phyloP scores from a whole-genome alignment of 805 yeast genomes.

The Candida bentonensis region DNA sequence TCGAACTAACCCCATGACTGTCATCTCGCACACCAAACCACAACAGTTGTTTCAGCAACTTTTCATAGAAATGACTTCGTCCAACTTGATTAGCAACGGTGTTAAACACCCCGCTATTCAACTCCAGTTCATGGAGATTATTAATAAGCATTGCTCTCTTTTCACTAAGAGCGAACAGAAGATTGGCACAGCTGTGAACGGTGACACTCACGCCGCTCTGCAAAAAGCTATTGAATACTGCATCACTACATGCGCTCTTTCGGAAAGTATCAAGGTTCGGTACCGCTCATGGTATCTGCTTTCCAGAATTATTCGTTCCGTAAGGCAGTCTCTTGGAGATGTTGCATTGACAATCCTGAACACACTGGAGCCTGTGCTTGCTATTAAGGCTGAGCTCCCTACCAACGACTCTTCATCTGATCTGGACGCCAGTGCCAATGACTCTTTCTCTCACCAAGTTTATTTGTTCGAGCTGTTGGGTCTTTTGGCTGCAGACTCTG shows the following conservation, averaged over 20 bases:
- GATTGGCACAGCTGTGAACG: neutral
- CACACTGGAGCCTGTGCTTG: conserved; percentile 46
- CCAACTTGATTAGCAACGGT: conserved; percentile 34
- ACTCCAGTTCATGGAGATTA: conserved; percentile 67
- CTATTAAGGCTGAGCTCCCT: conserved; percentile 44
- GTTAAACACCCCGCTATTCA: conserved; percentile 71
- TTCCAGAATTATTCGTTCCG: conserved; percentile 63
- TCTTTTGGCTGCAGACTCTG: conserved; percentile 43
- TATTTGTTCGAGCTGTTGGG: conserved; percentile 83
- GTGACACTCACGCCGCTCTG: neutral
- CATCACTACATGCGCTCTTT: neutral
- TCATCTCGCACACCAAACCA: neutral
- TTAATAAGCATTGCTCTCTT: conserved; percentile 63
- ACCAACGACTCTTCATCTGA: conserved; percentile 18
- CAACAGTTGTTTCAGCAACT: conserved; percentile 19
- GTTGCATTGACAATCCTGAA: conserved; percentile 43
- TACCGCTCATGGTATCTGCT: conserved; percentile 84
- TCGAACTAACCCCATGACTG: neutral
- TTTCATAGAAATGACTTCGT: conserved; percentile 19
- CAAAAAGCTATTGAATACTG: conserved; percentile 1
- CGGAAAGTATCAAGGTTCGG: conserved; percentile 33
- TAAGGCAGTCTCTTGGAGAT: conserved; percentile 48
- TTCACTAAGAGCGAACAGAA: conserved; percentile 25
- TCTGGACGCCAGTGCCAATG: conserved; percentile 35
- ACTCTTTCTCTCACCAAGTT: conserved; percentile 60